A percentile compares a stretch with the other conserved stretches of the same genome.
Conservation (phyloP, 352 stramenopile genomes). For the Lagenidium giganteum region DNA sequence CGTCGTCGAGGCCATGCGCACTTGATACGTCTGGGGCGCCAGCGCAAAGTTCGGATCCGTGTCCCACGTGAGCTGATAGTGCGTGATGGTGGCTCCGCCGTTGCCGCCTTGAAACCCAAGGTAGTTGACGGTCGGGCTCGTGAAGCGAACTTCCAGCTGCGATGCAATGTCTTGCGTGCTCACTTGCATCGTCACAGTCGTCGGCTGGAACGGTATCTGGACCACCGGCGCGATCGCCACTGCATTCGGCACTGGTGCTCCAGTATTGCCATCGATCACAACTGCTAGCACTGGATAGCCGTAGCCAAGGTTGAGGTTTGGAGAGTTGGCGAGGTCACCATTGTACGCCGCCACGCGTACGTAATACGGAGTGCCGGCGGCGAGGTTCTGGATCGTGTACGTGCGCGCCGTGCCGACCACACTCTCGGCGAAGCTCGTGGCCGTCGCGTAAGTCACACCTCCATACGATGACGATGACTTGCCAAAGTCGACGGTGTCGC, state of each 20-base stretch:
- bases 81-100: constrained; percentile 47
- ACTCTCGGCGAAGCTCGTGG: constrained; percentile 43
- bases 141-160: constrained; percentile 77
- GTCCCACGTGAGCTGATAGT: constrained; percentile 65
- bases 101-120: constrained; percentile 51
- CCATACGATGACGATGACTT: constrained; percentile 22
- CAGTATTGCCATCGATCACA: constrained; percentile 24
- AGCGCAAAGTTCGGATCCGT: constrained; percentile 32
- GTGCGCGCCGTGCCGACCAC: constrained; percentile 20
- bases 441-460: constrained; percentile 38
- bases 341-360: constrained; percentile 89
- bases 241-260: constrained; percentile 3
- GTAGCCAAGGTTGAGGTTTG: constrained; percentile 40
- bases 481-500: constrained; percentile 35
- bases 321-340: constrained; percentile 27
- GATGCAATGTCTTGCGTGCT: constrained; percentile 68
- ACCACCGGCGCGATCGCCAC: constrained; percentile 36
- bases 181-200: constrained; percentile 65
- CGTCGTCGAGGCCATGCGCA: constrained; percentile 34
- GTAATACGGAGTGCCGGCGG: constrained; percentile 76
- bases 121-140: constrained; percentile 58
- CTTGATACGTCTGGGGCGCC: constrained; percentile 37
- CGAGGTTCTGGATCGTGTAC: constrained; percentile 83
- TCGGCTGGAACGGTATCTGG: constrained; percentile 67
- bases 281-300: constrained; percentile 46